A percentile compares a stretch with the other conserved stretches of the same genome.
These are phyloP conservation scores for Macrophomina pseudophaseolina DNA, from an alignment of 2,329 filamentous ascomycete genomes.

Conservation along the genomic window DNA sequence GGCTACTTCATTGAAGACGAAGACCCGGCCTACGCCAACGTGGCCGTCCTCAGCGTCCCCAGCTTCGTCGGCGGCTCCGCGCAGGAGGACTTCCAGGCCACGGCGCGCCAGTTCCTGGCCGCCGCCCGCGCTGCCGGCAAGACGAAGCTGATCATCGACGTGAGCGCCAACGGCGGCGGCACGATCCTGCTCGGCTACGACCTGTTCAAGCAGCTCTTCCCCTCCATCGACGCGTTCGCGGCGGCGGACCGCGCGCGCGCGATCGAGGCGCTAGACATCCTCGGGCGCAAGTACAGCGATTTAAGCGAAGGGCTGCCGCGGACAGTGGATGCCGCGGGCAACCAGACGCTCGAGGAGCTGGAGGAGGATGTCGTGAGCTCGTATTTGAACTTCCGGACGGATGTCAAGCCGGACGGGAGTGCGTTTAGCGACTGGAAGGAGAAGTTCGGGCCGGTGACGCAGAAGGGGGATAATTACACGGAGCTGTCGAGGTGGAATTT, in stretches of 20 bases:
- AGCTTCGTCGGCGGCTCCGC: constrained; percentile 44
- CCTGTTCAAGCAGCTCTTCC: constrained; percentile 64
- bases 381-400: constrained; percentile 54
- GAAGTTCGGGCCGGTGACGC: constrained; percentile 45
- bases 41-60: constrained; percentile 51
- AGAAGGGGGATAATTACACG: constrained; percentile 61
- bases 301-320: constrained; percentile 41
- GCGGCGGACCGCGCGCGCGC: constrained; percentile 58
- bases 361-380: constrained; percentile 42
- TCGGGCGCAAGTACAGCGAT: constrained; percentile 48
- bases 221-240: constrained; percentile 55
- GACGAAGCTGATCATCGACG: constrained; percentile 65
- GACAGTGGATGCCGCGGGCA: constrained; percentile 36
- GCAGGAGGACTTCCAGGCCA: constrained; percentile 44
- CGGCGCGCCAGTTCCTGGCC: constrained; percentile 49
- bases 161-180: constrained; percentile 65
- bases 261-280: constrained; percentile 51
- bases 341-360: constrained; percentile 37
- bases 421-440: constrained; percentile 55
- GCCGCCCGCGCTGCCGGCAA: constrained; percentile 56
- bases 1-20: constrained; percentile 53
- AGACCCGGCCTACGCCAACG: constrained; percentile 49
- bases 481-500: constrained; percentile 61
- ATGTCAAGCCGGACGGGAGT: constrained; percentile 51
- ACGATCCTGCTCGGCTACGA: constrained; percentile 65